Conservation (phyloP, 176 grass and related monocot genomes). For the Saccharum spontaneum region DNA sequence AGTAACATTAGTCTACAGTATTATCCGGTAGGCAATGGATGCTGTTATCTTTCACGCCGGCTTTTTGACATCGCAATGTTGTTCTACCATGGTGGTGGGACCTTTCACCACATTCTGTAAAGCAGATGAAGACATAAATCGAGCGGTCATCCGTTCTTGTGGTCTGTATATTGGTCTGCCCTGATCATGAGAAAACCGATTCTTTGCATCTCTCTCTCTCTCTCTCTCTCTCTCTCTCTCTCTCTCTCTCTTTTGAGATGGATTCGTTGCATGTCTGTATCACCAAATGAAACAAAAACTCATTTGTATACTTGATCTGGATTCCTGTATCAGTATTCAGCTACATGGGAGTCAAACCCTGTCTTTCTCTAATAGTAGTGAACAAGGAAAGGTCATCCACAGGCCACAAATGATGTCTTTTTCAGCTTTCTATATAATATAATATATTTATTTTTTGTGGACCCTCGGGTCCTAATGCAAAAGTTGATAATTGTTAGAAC, state of each 20-base stretch:
- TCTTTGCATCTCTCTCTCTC: background rate
- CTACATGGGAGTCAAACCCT: background rate
- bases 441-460: background rate
- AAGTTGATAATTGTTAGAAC: background rate
- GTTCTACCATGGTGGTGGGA: background rate
- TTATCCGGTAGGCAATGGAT: conserved; percentile 18
- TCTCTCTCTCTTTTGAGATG: background rate
- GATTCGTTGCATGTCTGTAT: background rate
- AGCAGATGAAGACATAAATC: conserved; percentile 19
- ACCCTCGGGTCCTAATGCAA: background rate
- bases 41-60: background rate
- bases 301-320: background rate
- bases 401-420: too few relatives aligned
- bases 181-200: background rate
- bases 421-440: background rate
- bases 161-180: conserved; percentile 28
- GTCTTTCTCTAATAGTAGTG: background rate
- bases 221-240: too few relatives aligned
- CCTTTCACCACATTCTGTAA: conserved; percentile 20
- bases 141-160: background rate
- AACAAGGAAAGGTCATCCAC: background rate
- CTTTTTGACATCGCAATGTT: conserved; percentile 8
- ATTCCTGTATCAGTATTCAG: conserved; percentile 4
- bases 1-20: conserved; percentile 26
- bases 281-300: background rate